Conservation (phyloP, 768 basidiomycete species). For the Neoboletus subvelutipes region DNA sequence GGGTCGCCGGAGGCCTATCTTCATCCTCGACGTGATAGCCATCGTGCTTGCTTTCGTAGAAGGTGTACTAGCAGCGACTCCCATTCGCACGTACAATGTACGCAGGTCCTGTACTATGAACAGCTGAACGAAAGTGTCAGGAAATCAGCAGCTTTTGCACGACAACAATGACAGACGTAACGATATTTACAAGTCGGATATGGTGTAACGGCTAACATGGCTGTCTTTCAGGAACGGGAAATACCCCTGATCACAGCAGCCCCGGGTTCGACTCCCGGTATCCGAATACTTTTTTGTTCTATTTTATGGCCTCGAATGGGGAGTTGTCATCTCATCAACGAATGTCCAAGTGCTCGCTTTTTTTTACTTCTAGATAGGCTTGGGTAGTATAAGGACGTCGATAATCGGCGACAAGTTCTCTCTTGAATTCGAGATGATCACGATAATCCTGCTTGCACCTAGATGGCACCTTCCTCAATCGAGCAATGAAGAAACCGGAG, state of each 20-base stretch:
- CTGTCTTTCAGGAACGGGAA: constrained; percentile 28
- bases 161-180: background rate
- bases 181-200: constrained; percentile 23
- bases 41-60: constrained; percentile 16
- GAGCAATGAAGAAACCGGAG: background rate
- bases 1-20: constrained; percentile 16
- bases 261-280: constrained; percentile 38
- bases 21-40: constrained; percentile 17
- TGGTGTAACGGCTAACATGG: constrained; percentile 38
- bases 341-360: background rate
- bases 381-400: background rate
- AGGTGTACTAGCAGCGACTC: constrained; percentile 8
- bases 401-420: background rate
- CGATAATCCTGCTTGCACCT: background rate
- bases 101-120: no score
- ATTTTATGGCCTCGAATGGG: no score
- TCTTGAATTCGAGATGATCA: background rate
- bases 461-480: no score
- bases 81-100: no score
- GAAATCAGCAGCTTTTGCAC: no score
- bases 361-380: background rate
- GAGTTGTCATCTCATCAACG: no score
- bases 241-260: constrained; percentile 30
- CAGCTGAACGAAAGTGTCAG: no score
- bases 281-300: constrained; percentile 30